These are phyloP conservation scores for Seiridium unicorne DNA, from an alignment of 2,329 filamentous ascomycete genomes.

Conservation along the genomic window DNA sequence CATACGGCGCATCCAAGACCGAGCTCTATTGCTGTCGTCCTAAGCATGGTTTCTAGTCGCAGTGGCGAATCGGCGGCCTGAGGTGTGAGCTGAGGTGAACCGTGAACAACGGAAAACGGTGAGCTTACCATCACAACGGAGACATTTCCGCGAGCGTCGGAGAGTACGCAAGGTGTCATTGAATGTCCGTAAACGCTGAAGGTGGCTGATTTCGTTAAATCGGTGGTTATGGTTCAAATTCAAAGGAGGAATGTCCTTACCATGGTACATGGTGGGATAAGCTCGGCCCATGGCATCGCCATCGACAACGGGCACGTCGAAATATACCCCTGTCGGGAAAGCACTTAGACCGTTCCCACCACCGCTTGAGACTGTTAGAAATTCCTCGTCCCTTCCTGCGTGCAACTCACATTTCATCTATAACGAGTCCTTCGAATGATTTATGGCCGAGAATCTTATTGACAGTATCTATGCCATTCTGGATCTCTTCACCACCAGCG, in stretches of 20 bases:
- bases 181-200: slow-evolving; percentile 1
- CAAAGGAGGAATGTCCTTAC: not conserved
- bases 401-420: not conserved
- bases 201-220: not conserved
- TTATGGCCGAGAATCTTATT: slow-evolving; percentile 1
- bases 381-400: not conserved
- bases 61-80: not conserved
- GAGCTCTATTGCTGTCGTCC: slow-evolving; percentile 2
- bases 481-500: not conserved
- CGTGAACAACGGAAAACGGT: not conserved
- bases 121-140: slow-evolving; percentile 2
- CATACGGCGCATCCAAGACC: slow-evolving; percentile 6
- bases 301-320: not conserved
- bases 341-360: not conserved
- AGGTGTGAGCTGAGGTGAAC: not conserved
- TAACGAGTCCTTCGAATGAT: not conserved
- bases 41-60: not conserved
- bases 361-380: not conserved
- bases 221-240: not conserved
- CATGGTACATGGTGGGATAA: slow-evolving; percentile 5
- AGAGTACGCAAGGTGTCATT: not conserved
- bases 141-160: not conserved
- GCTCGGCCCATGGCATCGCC: slow-evolving; percentile 5
- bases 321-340: not conserved
- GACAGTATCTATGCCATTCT: not conserved